A percentile compares a stretch with the other conserved stretches of the same genome.
phyloP scores from a whole-genome alignment of 2,329 filamentous ascomycete genomes.

The Fusarium euwallaceae region DNA sequence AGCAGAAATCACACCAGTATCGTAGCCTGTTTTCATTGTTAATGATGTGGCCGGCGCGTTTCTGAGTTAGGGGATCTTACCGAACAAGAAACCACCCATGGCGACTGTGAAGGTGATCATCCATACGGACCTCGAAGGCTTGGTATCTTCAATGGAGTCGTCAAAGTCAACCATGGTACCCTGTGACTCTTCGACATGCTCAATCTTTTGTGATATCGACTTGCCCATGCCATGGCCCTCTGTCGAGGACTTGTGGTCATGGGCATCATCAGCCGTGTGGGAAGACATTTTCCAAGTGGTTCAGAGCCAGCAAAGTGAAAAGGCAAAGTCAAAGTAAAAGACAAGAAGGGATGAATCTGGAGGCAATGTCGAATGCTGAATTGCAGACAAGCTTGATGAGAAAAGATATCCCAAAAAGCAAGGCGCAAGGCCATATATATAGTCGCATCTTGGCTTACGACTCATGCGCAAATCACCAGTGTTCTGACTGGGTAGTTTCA shows the following conservation, averaged over 20 bases:
- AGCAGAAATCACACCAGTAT: constrained; percentile 55
- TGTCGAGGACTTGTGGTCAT: constrained; percentile 15
- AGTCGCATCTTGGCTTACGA: constrained; percentile 13
- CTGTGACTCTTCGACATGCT: constrained; percentile 29
- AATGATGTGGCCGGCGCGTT: not conserved
- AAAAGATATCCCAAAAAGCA: not conserved
- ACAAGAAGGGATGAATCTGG: not conserved
- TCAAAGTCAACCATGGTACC: constrained; percentile 28
- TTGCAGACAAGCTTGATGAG: not conserved
- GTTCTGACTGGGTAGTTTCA: constrained; percentile 16
- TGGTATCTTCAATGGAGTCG: constrained; percentile 37
- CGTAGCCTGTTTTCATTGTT: constrained; percentile 21
- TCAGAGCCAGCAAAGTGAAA: not conserved
- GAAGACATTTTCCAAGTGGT: constrained; percentile 15
- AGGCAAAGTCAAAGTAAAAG: not conserved
- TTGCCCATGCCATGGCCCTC: constrained; percentile 23
- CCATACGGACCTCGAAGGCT: constrained; percentile 34
- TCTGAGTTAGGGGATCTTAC: not conserved
- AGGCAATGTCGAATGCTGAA: not conserved
- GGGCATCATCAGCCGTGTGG: constrained; percentile 9
- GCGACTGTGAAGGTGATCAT: constrained; percentile 41
- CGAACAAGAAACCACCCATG: constrained; percentile 54
- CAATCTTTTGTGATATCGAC: constrained; percentile 22
- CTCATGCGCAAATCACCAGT: constrained; percentile 6
- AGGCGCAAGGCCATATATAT: constrained; percentile 21